Evolutionary conservation across 2,329 filamentous ascomycete genomes (phyloP).

Genomic region (Sporothrix mexicana): DNA sequence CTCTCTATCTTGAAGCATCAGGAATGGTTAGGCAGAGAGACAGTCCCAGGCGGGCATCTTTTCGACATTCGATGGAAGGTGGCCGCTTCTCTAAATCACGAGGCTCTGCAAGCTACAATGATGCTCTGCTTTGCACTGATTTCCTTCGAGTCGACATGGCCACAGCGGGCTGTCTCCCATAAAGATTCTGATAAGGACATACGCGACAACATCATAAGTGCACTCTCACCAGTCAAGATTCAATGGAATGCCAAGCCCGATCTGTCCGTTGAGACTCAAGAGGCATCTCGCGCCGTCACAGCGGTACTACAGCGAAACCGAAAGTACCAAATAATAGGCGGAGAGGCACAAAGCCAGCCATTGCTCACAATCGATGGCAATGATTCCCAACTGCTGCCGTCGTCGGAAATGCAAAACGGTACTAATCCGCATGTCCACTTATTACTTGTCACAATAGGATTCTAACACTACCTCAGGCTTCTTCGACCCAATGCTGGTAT

Average conservation of each 20-base stretch:
- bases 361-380: background rate
- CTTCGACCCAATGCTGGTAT: background rate
- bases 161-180: background rate
- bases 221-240: background rate
- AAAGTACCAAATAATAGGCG: background rate
- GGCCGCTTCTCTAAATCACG: background rate
- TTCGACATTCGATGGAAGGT: slow-evolving; percentile 15
- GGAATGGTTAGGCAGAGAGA: background rate
- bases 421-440: background rate
- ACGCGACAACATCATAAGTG: background rate
- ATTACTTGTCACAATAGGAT: background rate
- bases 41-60: background rate
- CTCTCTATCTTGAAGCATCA: background rate
- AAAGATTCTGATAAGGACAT: background rate
- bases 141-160: background rate
- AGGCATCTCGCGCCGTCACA: background rate
- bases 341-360: background rate
- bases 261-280: background rate
- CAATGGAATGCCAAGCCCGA: slow-evolving; percentile 2
- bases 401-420: background rate
- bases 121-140: slow-evolving; percentile 6
- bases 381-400: background rate
- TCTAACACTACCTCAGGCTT: background rate
- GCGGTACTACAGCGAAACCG: background rate
- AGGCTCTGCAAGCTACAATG: slow-evolving; percentile 3